A percentile compares a stretch with the other conserved stretches of the same genome.
Evolutionary conservation across 2,329 filamentous ascomycete species (phyloP).

Genomic region (Colletotrichum chrysophilum): DNA sequence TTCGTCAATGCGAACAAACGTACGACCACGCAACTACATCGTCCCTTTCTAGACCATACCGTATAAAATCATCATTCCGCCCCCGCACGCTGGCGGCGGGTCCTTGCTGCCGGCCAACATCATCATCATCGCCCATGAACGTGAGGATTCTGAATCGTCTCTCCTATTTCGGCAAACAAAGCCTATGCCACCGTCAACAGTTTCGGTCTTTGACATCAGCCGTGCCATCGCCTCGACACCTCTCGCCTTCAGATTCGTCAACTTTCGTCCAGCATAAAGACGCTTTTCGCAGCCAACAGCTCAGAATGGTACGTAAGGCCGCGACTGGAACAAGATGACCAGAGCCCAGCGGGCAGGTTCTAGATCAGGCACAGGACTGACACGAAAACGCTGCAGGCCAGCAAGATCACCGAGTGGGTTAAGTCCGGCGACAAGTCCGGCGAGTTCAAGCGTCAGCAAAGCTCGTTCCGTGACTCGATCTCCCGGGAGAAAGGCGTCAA

Average conservation of each 20-base stretch:
- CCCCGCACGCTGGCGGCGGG: neutral
- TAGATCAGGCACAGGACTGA: neutral
- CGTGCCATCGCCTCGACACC: neutral
- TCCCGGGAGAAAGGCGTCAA: constrained; percentile 72
- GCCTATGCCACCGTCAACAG: neutral
- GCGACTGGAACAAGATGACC: neutral
- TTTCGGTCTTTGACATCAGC: neutral
- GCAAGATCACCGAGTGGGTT: constrained; percentile 84
- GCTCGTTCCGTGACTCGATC: constrained; percentile 82
- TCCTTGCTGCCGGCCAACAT: neutral
- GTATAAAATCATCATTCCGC: neutral
- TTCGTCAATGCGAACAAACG: neutral
- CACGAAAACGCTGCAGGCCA: constrained; percentile 21
- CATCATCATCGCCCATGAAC: neutral
- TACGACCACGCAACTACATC: neutral
- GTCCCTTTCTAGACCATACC: neutral
- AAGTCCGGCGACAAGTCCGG: constrained; percentile 77
- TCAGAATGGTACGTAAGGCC: constrained; percentile 10
- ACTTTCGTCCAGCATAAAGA: neutral
- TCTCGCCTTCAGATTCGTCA: neutral
- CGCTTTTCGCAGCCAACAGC: neutral
- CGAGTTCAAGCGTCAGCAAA: constrained; percentile 90
- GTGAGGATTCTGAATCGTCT: neutral
- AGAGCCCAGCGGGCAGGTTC: neutral
- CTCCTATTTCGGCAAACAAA: neutral